Base-by-base conservation (phyloP, 2,329 filamentous ascomycete genomes). In the Catunica adiposa region DNA sequence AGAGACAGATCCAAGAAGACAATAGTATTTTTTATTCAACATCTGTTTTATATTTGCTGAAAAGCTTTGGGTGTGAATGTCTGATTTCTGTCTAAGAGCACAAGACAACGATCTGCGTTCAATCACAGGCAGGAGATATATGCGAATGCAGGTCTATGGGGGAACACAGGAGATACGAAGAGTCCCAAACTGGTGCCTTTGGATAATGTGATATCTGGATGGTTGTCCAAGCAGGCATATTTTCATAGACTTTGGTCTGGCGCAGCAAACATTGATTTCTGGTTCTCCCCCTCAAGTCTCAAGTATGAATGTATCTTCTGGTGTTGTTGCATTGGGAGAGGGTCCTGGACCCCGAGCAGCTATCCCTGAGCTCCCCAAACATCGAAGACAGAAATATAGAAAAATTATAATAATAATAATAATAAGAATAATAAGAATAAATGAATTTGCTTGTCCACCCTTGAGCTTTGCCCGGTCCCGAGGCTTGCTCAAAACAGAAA, bases 281-380 rank as follows among this genome's bases (percentile, higher is more conserved):
- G 22, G 2, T 9, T 26, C 9, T 48, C 14, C 8, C 22, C 11
- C n/a, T n/a, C n/a, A n/a, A n/a, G n/a, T 34, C 5, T 34, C 29
- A 34, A 48, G 20, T 23, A 22, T 26, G n/a, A 14, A 26, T 48
- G 20, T 6, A 48, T 48, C 26, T 23, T 48, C 11, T 48, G 14
- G 46, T 48, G 46, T n/a, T 26, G 46, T 48, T 26, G 17, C 46
- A 48, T 48, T 48, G n/a, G 20, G 46, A 48, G 46, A 48, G 46
- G 46, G 20, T 14, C 46, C 46, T 26, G 15, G n/a, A 5, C 29
- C 29, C 29, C 11, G 29, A 5, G 9, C 15, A 20, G 15, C 46
- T 26, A 48, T 48, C 46, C 46, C 26, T 48, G 46, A 48, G 3
- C 46, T 15, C 15, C 20, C 15, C 20, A 7, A 48, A 7, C 5